Conservation (phyloP, 2,329 filamentous ascomycete species). For the Scopulariopsis brevicaulis region DNA sequence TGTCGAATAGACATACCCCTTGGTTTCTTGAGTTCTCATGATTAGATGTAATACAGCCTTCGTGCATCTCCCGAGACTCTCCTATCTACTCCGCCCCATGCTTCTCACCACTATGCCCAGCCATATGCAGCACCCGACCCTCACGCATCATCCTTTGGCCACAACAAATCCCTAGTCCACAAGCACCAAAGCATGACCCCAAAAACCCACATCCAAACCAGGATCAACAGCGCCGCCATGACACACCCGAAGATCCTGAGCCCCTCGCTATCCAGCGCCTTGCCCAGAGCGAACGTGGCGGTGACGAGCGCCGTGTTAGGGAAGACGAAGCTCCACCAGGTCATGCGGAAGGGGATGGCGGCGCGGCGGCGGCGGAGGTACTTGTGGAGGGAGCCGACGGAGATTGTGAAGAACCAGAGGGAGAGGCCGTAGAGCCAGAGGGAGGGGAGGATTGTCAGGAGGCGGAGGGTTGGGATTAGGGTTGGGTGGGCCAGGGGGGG, state of each 20-base stretch:
- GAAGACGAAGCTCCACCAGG: slow-evolving; percentile 76
- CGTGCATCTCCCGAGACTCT: neutral
- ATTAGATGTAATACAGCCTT: neutral
- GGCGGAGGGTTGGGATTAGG: slow-evolving; percentile 29
- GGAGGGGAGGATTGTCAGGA: slow-evolving; percentile 48
- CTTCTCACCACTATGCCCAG: neutral
- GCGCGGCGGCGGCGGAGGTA: slow-evolving; percentile 39
- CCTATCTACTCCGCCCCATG: neutral
- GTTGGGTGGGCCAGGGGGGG: slow-evolving; percentile 28
- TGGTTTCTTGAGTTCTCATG: neutral
- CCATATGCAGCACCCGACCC: neutral
- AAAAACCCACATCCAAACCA: slow-evolving; percentile 60
- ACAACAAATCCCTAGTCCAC: slow-evolving; percentile 34
- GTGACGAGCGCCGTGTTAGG: slow-evolving; percentile 69
- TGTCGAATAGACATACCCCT: neutral
- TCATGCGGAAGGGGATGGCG: slow-evolving; percentile 68
- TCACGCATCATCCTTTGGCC: slow-evolving; percentile 3
- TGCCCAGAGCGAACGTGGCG: slow-evolving; percentile 60
- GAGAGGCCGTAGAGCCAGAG: slow-evolving; percentile 79
- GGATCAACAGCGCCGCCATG: slow-evolving; percentile 52
- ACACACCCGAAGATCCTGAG: slow-evolving; percentile 58
- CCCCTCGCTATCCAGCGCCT: slow-evolving; percentile 44
- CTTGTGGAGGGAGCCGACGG: slow-evolving; percentile 63
- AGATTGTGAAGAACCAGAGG: slow-evolving; percentile 75
- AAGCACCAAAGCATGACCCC: slow-evolving; percentile 61